Evolutionary conservation across 352 stramenopile species (phyloP).

Genomic region (Globisporangium nunn): DNA sequence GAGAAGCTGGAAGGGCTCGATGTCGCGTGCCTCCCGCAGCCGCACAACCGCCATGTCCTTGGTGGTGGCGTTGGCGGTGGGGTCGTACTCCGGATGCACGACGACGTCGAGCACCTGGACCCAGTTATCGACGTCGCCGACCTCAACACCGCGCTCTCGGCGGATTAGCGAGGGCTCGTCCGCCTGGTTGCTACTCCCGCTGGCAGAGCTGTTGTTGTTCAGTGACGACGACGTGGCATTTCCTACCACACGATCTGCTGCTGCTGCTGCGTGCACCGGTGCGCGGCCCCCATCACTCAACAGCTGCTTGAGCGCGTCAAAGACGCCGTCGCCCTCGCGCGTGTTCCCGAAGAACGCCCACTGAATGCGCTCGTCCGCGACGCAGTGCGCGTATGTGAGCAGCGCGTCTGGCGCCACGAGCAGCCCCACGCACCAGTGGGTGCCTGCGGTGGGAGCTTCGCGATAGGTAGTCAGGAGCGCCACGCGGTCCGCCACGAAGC

Average conservation of each 20-base stretch:
- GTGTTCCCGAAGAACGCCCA: conserved; percentile 25
- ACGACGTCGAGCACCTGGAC: conserved; percentile 10
- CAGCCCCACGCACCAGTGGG: conserved; percentile 25
- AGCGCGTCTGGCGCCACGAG: conserved; percentile 23
- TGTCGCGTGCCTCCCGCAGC: conserved; percentile 7
- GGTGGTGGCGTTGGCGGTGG: neutral
- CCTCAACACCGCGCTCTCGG: conserved; percentile 5
- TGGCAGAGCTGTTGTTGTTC: conserved; percentile 2
- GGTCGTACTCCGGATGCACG: conserved; percentile 18
- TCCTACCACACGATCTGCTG: neutral
- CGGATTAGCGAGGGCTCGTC: neutral
- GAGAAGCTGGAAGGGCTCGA: conserved; percentile 19
- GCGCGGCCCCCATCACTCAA: neutral
- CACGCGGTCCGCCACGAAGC: conserved; percentile 12
- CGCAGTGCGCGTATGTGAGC: conserved; percentile 25
- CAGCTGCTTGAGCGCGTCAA: neutral
- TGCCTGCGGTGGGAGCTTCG: conserved; percentile 1
- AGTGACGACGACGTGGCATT: no score
- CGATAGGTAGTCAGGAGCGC: conserved; percentile 15
- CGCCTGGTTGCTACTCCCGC: neutral
- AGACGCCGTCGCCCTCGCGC: conserved; percentile 1
- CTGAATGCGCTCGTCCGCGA: conserved; percentile 5
- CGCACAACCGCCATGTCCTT: conserved; percentile 21
- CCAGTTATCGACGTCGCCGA: conserved; percentile 20
- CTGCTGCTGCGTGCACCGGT: no score